Percentiles rank a stretch among this genome's conserved stretches.
Evolutionary conservation across 495 filamentous ascomycete species (phyloP).

Genomic region (Trypethelium eluteriae): DNA sequence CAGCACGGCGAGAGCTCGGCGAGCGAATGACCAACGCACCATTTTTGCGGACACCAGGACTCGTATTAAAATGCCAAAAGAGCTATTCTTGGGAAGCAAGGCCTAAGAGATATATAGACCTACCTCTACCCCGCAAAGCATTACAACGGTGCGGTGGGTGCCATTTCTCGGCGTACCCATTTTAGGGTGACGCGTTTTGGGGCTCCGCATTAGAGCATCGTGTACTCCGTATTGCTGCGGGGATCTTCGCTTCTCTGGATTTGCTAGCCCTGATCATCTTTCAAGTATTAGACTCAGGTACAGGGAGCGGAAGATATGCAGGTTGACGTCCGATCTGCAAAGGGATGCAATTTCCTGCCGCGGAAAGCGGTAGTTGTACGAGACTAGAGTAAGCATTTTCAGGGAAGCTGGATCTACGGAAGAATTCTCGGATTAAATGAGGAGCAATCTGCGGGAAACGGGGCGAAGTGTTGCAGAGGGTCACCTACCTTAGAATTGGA

Average conservation of each 20-base stretch:
- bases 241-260: neutral
- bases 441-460: neutral
- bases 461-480: neutral
- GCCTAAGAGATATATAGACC: neutral
- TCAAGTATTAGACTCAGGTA: neutral
- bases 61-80: neutral
- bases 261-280: constrained; percentile 11
- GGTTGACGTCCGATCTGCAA: constrained; percentile 1
- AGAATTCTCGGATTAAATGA: neutral
- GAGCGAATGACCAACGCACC: neutral
- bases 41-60: neutral
- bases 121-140: constrained; percentile 11
- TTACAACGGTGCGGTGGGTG: neutral
- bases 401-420: neutral
- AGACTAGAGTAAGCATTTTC: no score
- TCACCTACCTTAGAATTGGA: no score
- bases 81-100: neutral
- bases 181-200: neutral
- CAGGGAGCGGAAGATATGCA: neutral
- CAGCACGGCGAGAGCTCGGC: neutral
- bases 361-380: no score
- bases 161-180: neutral
- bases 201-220: neutral
- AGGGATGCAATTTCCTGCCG: neutral
- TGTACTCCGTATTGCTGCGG: neutral